Conservation (phyloP, 2,329 filamentous ascomycete species). For the Claviceps sp. region DNA sequence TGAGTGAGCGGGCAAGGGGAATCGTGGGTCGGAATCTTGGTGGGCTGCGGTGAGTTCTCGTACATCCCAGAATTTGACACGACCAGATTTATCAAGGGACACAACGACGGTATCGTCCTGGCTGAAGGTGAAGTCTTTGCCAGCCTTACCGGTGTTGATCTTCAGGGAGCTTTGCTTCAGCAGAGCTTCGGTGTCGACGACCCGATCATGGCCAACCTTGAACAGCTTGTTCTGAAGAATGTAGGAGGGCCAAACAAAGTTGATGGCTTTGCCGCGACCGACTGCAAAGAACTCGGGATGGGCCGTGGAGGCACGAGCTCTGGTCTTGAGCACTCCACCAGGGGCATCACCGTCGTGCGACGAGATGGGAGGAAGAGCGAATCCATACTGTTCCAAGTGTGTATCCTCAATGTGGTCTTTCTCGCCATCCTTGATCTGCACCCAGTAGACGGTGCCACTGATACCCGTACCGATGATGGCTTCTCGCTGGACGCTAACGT, state of each 20-base stretch:
- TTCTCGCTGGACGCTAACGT: constrained; percentile 50
- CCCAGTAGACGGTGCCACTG: constrained; percentile 95
- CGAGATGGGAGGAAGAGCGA: constrained; percentile 77
- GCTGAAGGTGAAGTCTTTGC: constrained; percentile 96
- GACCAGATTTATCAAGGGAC: constrained; percentile 90
- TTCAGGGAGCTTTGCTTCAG: constrained; percentile 77
- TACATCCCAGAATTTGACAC: constrained; percentile 97
- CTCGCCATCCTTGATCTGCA: constrained; percentile 60
- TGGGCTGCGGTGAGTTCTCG: constrained; percentile 53
- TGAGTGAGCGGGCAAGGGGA: constrained; percentile 38
- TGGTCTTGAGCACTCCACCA: constrained; percentile 87
- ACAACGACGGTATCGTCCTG: constrained; percentile 91
- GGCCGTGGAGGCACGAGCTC: constrained; percentile 75
- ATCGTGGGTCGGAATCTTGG: constrained; percentile 35
- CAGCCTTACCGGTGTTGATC: constrained; percentile 94
- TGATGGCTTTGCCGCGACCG: constrained; percentile 89
- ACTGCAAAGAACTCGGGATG: constrained; percentile 93
- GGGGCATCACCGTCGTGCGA: constrained; percentile 82
- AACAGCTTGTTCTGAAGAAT: constrained; percentile 50
- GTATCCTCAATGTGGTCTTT: constrained; percentile 69
- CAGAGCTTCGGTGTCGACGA: constrained; percentile 78
- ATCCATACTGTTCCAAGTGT: constrained; percentile 70
- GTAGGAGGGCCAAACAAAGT: constrained; percentile 62
- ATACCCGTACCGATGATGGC: constrained; percentile 85
- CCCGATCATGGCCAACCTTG: constrained; percentile 48